phyloP scores from a whole-genome alignment of 1,284 basidiomycete species.

The Anthracocystis panici-leucophaei region DNA sequence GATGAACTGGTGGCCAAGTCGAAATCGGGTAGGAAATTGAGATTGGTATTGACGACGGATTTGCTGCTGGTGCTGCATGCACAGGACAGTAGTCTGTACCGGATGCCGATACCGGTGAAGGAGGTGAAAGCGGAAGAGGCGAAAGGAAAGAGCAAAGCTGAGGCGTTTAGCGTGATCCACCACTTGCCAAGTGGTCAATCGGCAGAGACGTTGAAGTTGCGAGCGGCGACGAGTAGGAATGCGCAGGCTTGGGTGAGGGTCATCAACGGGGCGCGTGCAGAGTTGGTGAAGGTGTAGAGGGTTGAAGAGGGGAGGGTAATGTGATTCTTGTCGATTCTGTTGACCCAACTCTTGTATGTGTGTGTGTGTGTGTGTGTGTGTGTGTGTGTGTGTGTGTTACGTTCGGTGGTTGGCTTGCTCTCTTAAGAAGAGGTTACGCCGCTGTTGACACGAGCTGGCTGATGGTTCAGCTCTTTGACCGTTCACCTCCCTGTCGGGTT shows the following conservation, averaged over 20 bases:
- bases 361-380: too few relatives aligned
- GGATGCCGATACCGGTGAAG: constrained; percentile 57
- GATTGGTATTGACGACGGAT: constrained; percentile 70
- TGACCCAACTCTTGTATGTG: too few relatives aligned
- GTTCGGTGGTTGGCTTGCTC: too few relatives aligned
- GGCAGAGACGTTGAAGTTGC: constrained; percentile 33
- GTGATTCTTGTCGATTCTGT: not conserved
- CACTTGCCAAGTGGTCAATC: constrained; percentile 9
- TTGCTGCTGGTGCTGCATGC: constrained; percentile 63
- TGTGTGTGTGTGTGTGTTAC: too few relatives aligned
- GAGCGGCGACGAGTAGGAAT: constrained; percentile 17
- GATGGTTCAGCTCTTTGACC: too few relatives aligned
- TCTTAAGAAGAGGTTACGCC: too few relatives aligned
- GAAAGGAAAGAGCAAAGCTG: constrained; percentile 21
- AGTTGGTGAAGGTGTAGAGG: not conserved
- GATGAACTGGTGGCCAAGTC: constrained; percentile 84
- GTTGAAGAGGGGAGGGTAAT: not conserved
- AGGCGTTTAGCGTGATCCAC: constrained; percentile 34
- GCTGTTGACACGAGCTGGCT: too few relatives aligned
- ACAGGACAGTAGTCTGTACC: constrained; percentile 43
- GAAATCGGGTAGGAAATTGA: constrained; percentile 83
- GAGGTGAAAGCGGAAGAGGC: constrained; percentile 43
- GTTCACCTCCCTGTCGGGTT: too few relatives aligned
- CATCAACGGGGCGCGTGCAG: constrained; percentile 11
- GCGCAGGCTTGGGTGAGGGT: constrained; percentile 33